Percentiles rank a stretch among this genome's conserved stretches.
Conservation (phyloP, 352 stramenopile genomes). For the Elongisporangium anandrum region DNA sequence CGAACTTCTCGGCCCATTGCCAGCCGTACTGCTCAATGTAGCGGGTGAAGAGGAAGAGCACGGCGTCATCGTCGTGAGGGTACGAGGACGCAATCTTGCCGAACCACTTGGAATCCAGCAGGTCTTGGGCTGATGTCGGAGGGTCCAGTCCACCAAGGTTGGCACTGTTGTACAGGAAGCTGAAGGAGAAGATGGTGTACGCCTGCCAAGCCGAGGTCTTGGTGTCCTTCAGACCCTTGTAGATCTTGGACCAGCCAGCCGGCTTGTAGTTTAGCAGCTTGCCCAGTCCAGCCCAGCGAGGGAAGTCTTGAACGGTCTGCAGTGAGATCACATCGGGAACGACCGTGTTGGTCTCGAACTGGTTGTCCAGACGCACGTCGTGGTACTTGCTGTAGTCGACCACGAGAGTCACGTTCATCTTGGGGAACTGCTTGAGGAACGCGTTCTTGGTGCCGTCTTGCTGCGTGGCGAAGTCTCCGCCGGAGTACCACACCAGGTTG, state of each 20-base stretch:
- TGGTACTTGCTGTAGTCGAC: conserved; percentile 59
- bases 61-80: conserved; percentile 43
- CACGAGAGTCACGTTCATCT: conserved; percentile 58
- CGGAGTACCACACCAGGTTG: conserved; percentile 41
- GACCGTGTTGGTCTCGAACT: conserved; percentile 37
- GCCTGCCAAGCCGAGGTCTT: conserved; percentile 23
- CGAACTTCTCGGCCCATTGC: too few species aligned
- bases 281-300: conserved; percentile 31
- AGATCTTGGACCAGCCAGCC: conserved; percentile 44
- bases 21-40: too few species aligned
- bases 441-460: conserved; percentile 16
- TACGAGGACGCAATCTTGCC: conserved; percentile 39
- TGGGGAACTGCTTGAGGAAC: conserved; percentile 28
- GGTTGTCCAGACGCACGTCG: conserved; percentile 58
- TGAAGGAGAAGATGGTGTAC: conserved; percentile 35
- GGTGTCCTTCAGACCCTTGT: conserved; percentile 33
- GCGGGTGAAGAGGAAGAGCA: conserved; percentile 36
- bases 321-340: conserved; percentile 38
- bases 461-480: conserved; percentile 27
- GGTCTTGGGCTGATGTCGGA: conserved; percentile 19
- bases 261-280: conserved; percentile 53
- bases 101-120: conserved; percentile 27
- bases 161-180: conserved; percentile 28
- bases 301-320: conserved; percentile 54
- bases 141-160: conserved; percentile 9